These are phyloP conservation scores for Nakazawaea laoshanensis DNA, from an alignment of 805 yeast genomes.

Conservation along the genomic window DNA sequence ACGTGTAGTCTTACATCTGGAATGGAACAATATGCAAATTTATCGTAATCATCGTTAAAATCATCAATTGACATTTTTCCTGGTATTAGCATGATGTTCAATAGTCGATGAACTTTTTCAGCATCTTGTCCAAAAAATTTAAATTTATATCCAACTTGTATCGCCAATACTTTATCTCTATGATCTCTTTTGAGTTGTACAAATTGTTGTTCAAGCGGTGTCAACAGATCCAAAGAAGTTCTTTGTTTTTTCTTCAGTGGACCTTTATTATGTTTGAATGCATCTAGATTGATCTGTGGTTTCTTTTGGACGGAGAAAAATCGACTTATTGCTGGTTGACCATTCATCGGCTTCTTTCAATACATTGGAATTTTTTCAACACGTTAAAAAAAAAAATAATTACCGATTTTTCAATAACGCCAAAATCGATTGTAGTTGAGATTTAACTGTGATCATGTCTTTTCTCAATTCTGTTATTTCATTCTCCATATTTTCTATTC, in stretches of 20 bases:
- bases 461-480: constrained; percentile 1
- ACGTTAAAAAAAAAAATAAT: neutral
- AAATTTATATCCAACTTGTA: constrained; percentile 90
- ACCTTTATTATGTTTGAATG: no score
- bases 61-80: constrained; percentile 59
- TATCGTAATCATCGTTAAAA: constrained; percentile 28
- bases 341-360: neutral
- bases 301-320: constrained; percentile 4
- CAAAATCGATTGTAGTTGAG: constrained; percentile 1
- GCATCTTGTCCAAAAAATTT: constrained; percentile 87
- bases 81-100: constrained; percentile 65
- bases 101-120: constrained; percentile 48
- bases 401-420: constrained; percentile 1
- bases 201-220: constrained; percentile 80
- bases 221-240: constrained; percentile 23
- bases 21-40: constrained; percentile 77
- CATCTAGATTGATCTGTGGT: neutral
- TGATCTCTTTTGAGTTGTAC: constrained; percentile 53
- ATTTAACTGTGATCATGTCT: constrained; percentile 1
- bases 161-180: constrained; percentile 62
- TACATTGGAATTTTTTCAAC: neutral
- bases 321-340: constrained; percentile 8
- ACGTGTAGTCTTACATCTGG: constrained; percentile 71
- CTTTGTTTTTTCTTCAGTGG: constrained; percentile 5
- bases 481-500: constrained; percentile 1